phyloP scores from a whole-genome alignment of 345 rosid species.

The Gossypium raimondii region DNA sequence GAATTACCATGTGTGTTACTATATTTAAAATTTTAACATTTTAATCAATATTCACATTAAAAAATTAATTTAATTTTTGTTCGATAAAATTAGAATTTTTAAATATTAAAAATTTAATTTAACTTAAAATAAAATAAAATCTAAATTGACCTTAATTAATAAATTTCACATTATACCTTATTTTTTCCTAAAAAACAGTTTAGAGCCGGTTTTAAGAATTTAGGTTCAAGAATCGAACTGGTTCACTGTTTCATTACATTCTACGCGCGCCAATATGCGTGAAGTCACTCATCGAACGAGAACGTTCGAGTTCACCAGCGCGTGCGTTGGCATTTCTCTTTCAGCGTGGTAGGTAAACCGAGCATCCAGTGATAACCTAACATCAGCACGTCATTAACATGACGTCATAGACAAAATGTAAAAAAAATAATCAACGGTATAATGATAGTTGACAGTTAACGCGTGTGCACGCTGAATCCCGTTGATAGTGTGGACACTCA shows the following conservation, averaged over 20 bases:
- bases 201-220: too few species aligned
- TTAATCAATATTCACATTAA: too few species aligned
- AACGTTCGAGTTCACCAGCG: constrained; percentile 12
- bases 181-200: too few species aligned
- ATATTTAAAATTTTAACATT: too few species aligned
- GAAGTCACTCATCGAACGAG: background rate
- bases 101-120: too few species aligned
- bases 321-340: constrained; percentile 40
- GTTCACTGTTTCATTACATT: background rate
- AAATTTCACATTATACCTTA: too few species aligned
- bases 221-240: background rate
- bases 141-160: too few species aligned
- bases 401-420: constrained; percentile 21
- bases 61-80: too few species aligned
- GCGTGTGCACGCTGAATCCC: background rate
- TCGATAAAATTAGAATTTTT: too few species aligned
- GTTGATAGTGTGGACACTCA: background rate
- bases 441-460: constrained; percentile 13
- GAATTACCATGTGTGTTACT: too few species aligned
- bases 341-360: constrained; percentile 37
- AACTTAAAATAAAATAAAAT: too few species aligned
- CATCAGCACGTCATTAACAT: constrained; percentile 27
- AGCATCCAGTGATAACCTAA: constrained; percentile 10
- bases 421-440: background rate
- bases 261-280: background rate